Evolutionary conservation across 1,284 basidiomycete genomes (phyloP), one percentile per base, ranked within the genome.

Genomic region (Ustilago esculenta): DNA sequence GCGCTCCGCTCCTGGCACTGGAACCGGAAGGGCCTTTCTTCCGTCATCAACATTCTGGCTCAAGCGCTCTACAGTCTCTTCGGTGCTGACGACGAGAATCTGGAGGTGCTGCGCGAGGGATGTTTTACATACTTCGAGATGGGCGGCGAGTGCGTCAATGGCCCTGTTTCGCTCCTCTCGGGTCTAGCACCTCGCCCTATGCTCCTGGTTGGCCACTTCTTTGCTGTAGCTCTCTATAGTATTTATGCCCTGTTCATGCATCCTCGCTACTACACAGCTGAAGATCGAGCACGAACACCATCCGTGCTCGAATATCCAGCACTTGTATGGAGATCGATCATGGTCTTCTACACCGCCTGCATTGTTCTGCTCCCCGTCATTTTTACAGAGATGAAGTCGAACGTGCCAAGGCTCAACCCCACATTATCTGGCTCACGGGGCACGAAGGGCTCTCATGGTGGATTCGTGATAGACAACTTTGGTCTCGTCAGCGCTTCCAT

Each of bases 41-140:
- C 72, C 1, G 77, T 79, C 39, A 80, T 81, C 65, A 81, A 81
- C 71, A 77, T 81, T 20, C 69, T 81, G 20, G 80, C 80, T 0
- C 77, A 80, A 45, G 76, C 80, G 20, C 65, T 81, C 11, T 81
- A 81, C 76, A 75, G 72, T 33, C 65, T 81, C 6, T 81, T 81
- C 40, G 79, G 80, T 8, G 72, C 75, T 12, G 75, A 77, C 40
- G 92, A 90, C 69, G 88, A 89, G 49, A 85, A 87, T 46, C 87
- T 98, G 8, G 88, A 86, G n/a, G 89, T 95, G 0, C 88, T 99
- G 12, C 87, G 92, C 61, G 89, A 88, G 32, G 95, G 95, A 0
- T 98, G 96, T 84, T 97, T 98, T 87, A 92, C 92, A 80, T 99
- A 98, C 84, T 97, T 99, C 79, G 92, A 97, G 81, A 86, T 87